Evolutionary conservation across 306 rosid species (phyloP), one percentile per base, ranked within the genome.

Genomic region (Malus domestica): DNA sequence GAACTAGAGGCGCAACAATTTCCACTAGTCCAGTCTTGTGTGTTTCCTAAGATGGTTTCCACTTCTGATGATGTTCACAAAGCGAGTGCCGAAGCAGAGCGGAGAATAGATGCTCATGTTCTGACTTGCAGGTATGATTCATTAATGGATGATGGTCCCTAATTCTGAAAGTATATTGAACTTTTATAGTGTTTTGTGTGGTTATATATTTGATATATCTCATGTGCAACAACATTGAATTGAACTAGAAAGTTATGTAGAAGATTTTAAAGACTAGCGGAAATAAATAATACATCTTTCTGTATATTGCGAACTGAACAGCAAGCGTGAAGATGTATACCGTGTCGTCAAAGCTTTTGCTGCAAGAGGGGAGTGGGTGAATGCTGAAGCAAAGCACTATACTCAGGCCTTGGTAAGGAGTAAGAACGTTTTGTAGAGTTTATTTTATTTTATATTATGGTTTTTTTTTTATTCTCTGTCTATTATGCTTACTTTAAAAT

Each of bases 61-160:
- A 82, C 88, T 72, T 71, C 76, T 22, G 91, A 87, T 73, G 96
- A 85, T 74, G 91, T 92, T 74, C 86, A 93, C 65, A 90, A 89
- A 85, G 97, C 97, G 49, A 95, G 97, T 85, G 89, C 87, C 1
- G 97, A 92, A 87, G 99, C 97, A 16, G 99, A 90, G 82, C 87
- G 87, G 83, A 92, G 87, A 85, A 86, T 95, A 70, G 99, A 95
- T 80, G 89, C 84, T 32, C 97, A 95, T 86, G 71, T 82, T 72
- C 88, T 84, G 73, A 18, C 42, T 27, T 92, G 97, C 99, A 95
- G 97, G 99, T 95, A 74, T 45, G 29, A 27, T 77, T 68, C 60
- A 11, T 75, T 67, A 20, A 23, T 66, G 32, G 30, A 38, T 74
- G 76, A 73, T 70, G 62, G 32, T 62, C 63, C 27, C 68, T 73